Conservation (phyloP, 2,329 filamentous ascomycete genomes). For the Cladophialophora immunda region DNA sequence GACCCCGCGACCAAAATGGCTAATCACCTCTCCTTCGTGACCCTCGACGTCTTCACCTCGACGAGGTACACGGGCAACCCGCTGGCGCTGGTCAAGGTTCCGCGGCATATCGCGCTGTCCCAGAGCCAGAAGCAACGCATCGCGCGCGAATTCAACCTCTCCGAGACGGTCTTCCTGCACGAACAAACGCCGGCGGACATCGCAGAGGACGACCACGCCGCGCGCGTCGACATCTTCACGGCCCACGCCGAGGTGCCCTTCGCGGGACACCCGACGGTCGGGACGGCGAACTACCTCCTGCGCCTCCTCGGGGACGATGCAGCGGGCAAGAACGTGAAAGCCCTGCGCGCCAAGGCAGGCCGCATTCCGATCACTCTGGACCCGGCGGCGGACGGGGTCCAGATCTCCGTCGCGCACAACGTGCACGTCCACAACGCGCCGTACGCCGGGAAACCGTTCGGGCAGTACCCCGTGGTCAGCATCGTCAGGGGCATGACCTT, state of each 20-base stretch:
- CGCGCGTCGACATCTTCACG: constrained; percentile 64
- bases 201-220: constrained; percentile 38
- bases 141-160: constrained; percentile 66
- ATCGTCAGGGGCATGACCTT: constrained; percentile 62
- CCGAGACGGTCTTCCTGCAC: constrained; percentile 66
- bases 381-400: constrained; percentile 35
- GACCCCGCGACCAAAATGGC: neutral
- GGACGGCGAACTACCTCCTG: constrained; percentile 60
- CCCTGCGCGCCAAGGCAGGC: constrained; percentile 30
- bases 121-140: constrained; percentile 63
- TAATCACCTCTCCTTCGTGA: constrained; percentile 45
- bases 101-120: constrained; percentile 44
- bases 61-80: constrained; percentile 60
- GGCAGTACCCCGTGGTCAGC: constrained; percentile 43
- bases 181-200: constrained; percentile 40
- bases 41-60: constrained; percentile 55
- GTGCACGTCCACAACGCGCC: constrained; percentile 46
- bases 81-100: constrained; percentile 63
- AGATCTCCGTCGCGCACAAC: constrained; percentile 49
- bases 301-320: constrained; percentile 13
- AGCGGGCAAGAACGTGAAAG: constrained; percentile 15
- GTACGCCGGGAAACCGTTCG: constrained; percentile 33
- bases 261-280: constrained; percentile 67
- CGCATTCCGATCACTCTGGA: constrained; percentile 23
- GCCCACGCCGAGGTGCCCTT: constrained; percentile 62